phyloP scores from a whole-genome alignment of 345 rosid genomes.

The Populus nigra region DNA sequence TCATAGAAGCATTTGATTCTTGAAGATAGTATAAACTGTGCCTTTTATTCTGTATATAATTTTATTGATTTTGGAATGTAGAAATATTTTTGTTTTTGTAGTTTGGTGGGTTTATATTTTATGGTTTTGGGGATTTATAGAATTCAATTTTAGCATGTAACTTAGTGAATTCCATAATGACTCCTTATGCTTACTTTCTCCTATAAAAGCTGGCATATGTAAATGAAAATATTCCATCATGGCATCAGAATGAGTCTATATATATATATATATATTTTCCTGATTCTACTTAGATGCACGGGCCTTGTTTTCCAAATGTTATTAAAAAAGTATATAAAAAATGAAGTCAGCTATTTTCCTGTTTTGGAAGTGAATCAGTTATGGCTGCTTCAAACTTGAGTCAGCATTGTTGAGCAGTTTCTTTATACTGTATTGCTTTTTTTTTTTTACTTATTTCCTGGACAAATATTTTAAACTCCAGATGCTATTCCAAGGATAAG shows the following conservation, averaged over 20 bases:
- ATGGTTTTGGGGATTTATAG: neutral
- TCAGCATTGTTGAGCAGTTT: neutral
- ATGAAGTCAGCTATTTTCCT: neutral
- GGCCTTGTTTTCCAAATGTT: neutral
- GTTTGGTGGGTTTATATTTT: neutral
- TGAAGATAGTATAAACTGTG: neutral
- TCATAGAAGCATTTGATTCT: neutral
- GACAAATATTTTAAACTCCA: conserved; percentile 21
- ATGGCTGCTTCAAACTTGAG: neutral
- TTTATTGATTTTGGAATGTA: conserved; percentile 1
- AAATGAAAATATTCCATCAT: neutral
- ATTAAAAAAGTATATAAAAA: neutral
- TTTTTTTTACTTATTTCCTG: neutral
- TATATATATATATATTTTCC: neutral
- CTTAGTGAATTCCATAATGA: neutral
- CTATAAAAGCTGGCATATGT: neutral
- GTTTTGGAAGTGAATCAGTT: neutral
- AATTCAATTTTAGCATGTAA: neutral
- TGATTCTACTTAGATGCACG: neutral
- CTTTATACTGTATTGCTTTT: neutral
- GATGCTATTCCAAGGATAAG: conserved; percentile 51
- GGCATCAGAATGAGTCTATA: neutral
- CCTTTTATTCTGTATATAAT: neutral
- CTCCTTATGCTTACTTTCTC: neutral
- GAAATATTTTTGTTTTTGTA: neutral